A percentile compares a stretch with the other conserved stretches of the same genome.
Evolutionary conservation across 75 land plant species (phyloP).

Genomic region (Selaginella moellendorffii): DNA sequence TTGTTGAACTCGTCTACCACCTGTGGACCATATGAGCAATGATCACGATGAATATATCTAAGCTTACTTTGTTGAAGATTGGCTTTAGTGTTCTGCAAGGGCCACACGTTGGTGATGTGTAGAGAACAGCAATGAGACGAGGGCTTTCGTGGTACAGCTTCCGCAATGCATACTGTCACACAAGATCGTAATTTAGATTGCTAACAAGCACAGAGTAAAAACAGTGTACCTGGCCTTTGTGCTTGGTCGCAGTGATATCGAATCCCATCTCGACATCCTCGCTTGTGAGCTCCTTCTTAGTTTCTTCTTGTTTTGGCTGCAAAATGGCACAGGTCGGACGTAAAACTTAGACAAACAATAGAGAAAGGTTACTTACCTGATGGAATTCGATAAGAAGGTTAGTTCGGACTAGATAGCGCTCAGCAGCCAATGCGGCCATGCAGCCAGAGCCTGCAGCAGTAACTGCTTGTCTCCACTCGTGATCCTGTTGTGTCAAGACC

Average conservation of each 20-base stretch:
- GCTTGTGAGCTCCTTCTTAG: slow-evolving; percentile 60
- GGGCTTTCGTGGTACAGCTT: slow-evolving; percentile 95
- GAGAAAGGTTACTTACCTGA: slow-evolving; percentile 36
- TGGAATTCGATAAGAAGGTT: slow-evolving; percentile 92
- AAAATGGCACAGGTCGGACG: neutral
- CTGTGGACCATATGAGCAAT: slow-evolving; percentile 20
- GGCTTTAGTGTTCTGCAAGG: slow-evolving; percentile 96
- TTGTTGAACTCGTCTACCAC: slow-evolving; percentile 84
- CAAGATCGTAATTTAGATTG: neutral
- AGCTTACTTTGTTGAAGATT: slow-evolving; percentile 70
- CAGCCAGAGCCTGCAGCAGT: slow-evolving; percentile 99
- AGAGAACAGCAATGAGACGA: slow-evolving; percentile 71
- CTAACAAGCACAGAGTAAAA: neutral
- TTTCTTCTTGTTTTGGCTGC: slow-evolving; percentile 49
- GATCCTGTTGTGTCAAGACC: slow-evolving; percentile 43
- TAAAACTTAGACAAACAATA: neutral
- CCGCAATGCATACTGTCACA: slow-evolving; percentile 76
- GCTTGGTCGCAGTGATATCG: slow-evolving; percentile 78
- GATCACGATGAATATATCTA: neutral
- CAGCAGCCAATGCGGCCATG: slow-evolving; percentile 83
- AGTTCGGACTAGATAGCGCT: slow-evolving; percentile 59
- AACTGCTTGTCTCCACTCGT: slow-evolving; percentile 95
- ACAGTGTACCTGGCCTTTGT: slow-evolving; percentile 73
- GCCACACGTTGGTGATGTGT: slow-evolving; percentile 96
- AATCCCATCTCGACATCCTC: slow-evolving; percentile 67